Conservation (phyloP, 805 yeast genomes). For the Metschnikowia anglica region DNA sequence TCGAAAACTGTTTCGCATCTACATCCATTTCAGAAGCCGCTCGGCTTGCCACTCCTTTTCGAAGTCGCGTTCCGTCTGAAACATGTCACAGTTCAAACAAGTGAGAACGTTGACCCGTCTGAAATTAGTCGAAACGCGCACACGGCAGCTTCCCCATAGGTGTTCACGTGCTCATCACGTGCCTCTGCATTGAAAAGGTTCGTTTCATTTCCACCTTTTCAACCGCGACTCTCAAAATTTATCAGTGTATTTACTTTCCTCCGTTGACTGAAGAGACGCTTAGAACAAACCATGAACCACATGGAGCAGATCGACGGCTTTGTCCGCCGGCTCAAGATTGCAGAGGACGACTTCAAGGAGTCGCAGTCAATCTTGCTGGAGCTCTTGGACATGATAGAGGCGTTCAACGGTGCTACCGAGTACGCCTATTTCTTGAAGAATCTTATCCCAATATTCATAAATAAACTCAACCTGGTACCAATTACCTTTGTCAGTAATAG, state of each 20-base stretch:
- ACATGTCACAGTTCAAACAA: too few species aligned
- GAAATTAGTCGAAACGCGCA: conserved; percentile 1
- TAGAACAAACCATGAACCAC: conserved; percentile 39
- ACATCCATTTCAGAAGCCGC: too few species aligned
- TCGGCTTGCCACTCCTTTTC: too few species aligned
- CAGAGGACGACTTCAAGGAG: conserved; percentile 52
- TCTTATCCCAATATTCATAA: conserved; percentile 67
- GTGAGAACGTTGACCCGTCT: too few species aligned
- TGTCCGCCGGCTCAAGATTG: conserved; percentile 59
- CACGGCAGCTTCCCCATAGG: too few species aligned
- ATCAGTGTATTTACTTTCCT: conserved; percentile 4
- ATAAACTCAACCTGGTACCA: conserved; percentile 64
- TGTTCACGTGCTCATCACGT: conserved; percentile 33
- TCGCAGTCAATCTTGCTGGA: conserved; percentile 75
- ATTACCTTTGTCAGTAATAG: conserved; percentile 66
- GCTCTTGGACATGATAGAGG: conserved; percentile 81
- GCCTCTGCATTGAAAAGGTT: conserved; percentile 9
- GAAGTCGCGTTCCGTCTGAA: too few species aligned
- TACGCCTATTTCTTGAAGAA: conserved; percentile 72
- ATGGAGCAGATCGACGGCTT: conserved; percentile 64
- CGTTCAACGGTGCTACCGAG: conserved; percentile 77
- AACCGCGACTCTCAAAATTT: conserved; percentile 11
- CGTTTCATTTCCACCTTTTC: conserved; percentile 10
- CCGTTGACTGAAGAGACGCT: not conserved
- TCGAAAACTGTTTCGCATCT: too few species aligned